phyloP scores from a whole-genome alignment of 805 yeast genomes.

The Candida rishiriensis region DNA sequence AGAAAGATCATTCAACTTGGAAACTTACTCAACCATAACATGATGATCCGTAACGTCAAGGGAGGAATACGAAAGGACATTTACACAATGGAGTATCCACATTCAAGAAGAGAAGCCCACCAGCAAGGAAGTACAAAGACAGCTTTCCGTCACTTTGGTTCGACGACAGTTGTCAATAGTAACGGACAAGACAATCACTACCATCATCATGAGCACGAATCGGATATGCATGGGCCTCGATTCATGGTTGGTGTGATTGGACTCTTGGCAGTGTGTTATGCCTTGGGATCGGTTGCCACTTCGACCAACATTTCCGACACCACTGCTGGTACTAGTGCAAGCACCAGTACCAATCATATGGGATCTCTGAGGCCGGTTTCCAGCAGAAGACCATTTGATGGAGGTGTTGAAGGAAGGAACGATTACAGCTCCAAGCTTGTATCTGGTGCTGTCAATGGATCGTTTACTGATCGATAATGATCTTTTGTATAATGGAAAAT shows the following conservation, averaged over 20 bases:
- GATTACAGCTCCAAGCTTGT: constrained; percentile 13
- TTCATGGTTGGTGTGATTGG: constrained; percentile 1
- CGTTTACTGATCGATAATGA: neutral
- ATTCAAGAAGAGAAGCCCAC: neutral
- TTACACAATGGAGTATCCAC: neutral
- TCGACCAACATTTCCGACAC: too few species aligned
- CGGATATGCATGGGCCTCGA: too few species aligned
- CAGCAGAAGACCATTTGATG: too few species aligned
- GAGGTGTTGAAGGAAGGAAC: neutral
- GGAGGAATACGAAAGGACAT: constrained; percentile 19
- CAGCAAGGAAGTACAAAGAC: constrained; percentile 9
- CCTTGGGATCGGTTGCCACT: neutral
- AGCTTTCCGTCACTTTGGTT: neutral
- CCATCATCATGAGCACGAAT: too few species aligned
- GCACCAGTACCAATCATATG: too few species aligned
- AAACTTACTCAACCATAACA: constrained; percentile 21
- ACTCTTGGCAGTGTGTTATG: constrained; percentile 10
- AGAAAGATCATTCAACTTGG: constrained; percentile 22
- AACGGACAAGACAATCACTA: too few species aligned
- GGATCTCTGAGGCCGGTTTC: too few species aligned
- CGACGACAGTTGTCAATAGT: neutral
- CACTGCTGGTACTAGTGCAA: too few species aligned
- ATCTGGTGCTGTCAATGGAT: constrained; percentile 9
- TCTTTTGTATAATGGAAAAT: too few species aligned
- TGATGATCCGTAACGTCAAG: constrained; percentile 17